These are phyloP conservation scores for Neodidymelliopsis sp. DNA, from an alignment of 2,329 filamentous ascomycete species.

Conservation along the genomic window DNA sequence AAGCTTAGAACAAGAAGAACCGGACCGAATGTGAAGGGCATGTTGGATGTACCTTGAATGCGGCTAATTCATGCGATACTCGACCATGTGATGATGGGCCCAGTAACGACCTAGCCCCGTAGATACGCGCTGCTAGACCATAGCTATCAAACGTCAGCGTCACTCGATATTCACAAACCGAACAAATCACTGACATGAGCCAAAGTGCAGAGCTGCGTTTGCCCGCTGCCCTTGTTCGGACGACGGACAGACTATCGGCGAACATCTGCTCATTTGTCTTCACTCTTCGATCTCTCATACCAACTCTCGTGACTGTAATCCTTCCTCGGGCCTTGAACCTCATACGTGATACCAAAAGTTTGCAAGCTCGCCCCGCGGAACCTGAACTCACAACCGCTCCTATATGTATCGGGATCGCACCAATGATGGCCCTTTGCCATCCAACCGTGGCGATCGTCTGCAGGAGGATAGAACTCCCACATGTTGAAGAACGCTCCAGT, in stretches of 20 bases:
- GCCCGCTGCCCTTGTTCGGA: not conserved
- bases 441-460: slow-evolving; percentile 59
- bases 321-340: slow-evolving; percentile 75
- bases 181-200: not conserved
- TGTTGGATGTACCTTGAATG: not conserved
- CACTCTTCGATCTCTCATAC: slow-evolving; percentile 36
- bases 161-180: not conserved
- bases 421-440: slow-evolving; percentile 71
- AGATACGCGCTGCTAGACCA: not conserved
- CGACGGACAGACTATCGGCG: not conserved
- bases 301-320: slow-evolving; percentile 64
- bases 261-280: not conserved
- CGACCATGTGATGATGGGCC: not conserved
- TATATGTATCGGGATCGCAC: slow-evolving; percentile 75
- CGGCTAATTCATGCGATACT: not conserved
- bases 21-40: not conserved
- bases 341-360: slow-evolving; percentile 61
- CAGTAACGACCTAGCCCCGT: not conserved
- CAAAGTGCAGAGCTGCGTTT: not conserved
- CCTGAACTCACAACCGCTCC: slow-evolving; percentile 72
- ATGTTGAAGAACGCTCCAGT: slow-evolving; percentile 80
- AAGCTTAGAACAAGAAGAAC: not conserved
- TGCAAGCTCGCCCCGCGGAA: slow-evolving; percentile 48
- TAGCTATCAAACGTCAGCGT: not conserved
- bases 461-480: slow-evolving; percentile 64